Percentiles rank a stretch among this genome's conserved stretches.
Conservation (phyloP, 73 alveolate species). For the Paramecium tetraurelia region DNA sequence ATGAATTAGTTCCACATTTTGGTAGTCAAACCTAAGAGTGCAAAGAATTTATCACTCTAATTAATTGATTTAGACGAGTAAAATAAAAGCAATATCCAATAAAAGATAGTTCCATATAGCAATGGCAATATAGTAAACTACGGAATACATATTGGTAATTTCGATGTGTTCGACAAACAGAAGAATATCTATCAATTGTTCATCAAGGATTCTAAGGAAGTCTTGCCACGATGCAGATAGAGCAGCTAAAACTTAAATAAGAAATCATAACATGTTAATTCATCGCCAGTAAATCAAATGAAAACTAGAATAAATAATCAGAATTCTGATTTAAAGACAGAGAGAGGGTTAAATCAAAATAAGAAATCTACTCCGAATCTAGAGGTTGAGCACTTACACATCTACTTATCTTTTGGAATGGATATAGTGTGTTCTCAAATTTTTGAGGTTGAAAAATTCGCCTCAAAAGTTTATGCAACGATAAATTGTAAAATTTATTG, state of each 20-base stretch:
- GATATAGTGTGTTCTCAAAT: background rate
- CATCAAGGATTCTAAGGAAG: background rate
- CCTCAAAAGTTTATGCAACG: background rate
- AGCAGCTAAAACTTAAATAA: background rate
- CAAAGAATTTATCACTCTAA: background rate
- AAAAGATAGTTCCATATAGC: background rate
- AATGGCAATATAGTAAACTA: background rate
- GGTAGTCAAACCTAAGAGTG: background rate
- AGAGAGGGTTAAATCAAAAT: background rate
- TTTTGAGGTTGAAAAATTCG: background rate
- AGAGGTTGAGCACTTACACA: background rate
- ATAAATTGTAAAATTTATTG: constrained; percentile 4
- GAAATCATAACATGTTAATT: constrained; percentile 5
- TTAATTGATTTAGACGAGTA: background rate
- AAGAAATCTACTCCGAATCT: background rate
- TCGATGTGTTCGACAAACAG: background rate
- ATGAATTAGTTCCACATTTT: constrained; percentile 17
- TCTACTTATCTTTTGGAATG: constrained; percentile 21
- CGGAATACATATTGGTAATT: background rate
- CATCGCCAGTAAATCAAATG: background rate
- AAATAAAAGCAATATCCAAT: background rate
- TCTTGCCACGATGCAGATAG: background rate
- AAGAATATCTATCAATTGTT: background rate
- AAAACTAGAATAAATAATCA: background rate
- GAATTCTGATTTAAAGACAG: background rate